Evolutionary conservation across 106 monocot genomes (phyloP).

Genomic region (Dendrobium catenatum): DNA sequence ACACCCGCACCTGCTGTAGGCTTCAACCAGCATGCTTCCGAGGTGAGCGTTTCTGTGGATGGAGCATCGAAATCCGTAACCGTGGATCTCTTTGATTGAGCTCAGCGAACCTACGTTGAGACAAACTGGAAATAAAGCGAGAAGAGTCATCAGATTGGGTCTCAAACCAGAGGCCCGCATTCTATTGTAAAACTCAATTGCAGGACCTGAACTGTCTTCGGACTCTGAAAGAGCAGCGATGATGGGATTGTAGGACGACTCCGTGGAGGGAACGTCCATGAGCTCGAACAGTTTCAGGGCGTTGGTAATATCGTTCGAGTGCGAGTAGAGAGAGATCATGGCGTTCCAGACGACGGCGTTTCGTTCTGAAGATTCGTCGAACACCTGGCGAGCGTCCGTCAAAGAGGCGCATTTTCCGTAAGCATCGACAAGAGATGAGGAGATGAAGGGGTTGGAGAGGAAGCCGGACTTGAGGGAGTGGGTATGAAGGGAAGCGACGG

Average conservation of each 20-base stretch:
- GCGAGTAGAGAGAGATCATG: constrained; percentile 43
- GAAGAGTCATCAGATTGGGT: constrained; percentile 45
- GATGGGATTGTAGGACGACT: constrained; percentile 54
- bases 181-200: constrained; percentile 29
- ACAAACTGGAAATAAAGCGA: constrained; percentile 55
- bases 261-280: constrained; percentile 53
- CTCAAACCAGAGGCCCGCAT: constrained; percentile 38
- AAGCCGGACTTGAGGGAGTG: constrained; percentile 38
- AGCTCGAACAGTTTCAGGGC: constrained; percentile 29
- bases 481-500: constrained; percentile 40
- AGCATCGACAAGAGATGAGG: constrained; percentile 66
- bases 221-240: constrained; percentile 40
- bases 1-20: constrained; percentile 63
- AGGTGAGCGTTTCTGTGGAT: constrained; percentile 25
- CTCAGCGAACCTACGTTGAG: constrained; percentile 20
- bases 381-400: constrained; percentile 32
- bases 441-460: constrained; percentile 44
- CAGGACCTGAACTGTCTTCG: constrained; percentile 16
- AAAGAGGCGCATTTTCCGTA: constrained; percentile 41
- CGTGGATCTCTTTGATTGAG: constrained; percentile 57
- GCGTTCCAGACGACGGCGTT: constrained; percentile 65
- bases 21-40: constrained; percentile 55
- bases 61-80: constrained; percentile 27
- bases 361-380: constrained; percentile 52
- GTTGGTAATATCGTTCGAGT: constrained; percentile 12